These are phyloP conservation scores for Trichoderma cornu-damae DNA, from an alignment of 2,329 filamentous ascomycete species.

Conservation along the genomic window DNA sequence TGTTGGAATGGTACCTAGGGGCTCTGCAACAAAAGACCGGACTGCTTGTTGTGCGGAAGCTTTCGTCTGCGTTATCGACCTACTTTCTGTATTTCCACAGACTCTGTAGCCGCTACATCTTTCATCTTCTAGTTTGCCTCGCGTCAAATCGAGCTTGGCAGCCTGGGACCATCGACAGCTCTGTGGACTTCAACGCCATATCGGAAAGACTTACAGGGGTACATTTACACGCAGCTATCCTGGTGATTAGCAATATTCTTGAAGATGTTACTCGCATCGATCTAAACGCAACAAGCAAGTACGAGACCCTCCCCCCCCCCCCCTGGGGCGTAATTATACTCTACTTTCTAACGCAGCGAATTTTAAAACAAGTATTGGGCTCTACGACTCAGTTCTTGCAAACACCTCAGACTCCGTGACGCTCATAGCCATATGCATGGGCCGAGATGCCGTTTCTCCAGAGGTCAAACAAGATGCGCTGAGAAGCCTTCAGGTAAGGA, in stretches of 20 bases:
- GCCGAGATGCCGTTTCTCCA: conserved; percentile 25
- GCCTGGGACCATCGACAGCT: conserved; percentile 24
- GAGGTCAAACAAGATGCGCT: conserved; percentile 51
- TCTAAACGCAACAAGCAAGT: conserved; percentile 54
- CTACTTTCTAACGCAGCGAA: conserved; percentile 18
- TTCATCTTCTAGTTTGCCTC: conserved; percentile 55
- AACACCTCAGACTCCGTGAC: conserved; percentile 38
- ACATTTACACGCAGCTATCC: conserved; percentile 54
- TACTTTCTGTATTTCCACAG: conserved; percentile 68
- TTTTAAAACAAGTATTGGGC: conserved; percentile 30
- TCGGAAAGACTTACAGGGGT: conserved; percentile 44
- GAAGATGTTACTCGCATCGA: conserved; percentile 54
- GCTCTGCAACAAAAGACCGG: conserved; percentile 49
- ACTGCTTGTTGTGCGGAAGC: conserved; percentile 63
- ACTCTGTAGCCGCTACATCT: conserved; percentile 61
- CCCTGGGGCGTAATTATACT: conserved; percentile 32
- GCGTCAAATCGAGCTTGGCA: conserved; percentile 28
- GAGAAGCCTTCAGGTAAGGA: conserved; percentile 54
- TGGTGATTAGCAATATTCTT: conserved; percentile 48
- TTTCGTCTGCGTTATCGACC: conserved; percentile 70
- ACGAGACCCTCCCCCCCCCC: conserved; percentile 23
- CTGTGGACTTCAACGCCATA: conserved; percentile 40
- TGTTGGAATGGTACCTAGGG: conserved; percentile 58
- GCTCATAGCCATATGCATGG: conserved; percentile 39
- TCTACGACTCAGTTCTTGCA: conserved; percentile 38